Conservation (phyloP, 352 stramenopile species). For the Globisporangium lucens region DNA sequence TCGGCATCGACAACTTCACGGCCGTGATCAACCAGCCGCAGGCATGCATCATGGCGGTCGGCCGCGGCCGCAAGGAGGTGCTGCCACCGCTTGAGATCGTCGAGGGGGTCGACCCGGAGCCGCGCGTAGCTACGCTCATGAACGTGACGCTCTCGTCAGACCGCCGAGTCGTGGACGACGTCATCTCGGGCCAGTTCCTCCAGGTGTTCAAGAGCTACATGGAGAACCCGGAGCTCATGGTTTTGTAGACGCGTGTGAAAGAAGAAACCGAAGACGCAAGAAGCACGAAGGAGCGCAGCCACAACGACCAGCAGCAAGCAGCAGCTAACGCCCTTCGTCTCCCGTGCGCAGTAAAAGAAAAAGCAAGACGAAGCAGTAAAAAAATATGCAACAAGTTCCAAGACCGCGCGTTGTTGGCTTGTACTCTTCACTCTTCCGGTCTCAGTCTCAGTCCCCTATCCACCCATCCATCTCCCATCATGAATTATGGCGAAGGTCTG, state of each 20-base stretch:
- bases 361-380: too few species aligned
- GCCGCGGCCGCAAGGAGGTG: conserved; percentile 89
- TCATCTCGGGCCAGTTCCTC: conserved; percentile 95
- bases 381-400: too few species aligned
- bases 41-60: conserved; percentile 98
- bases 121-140: conserved; percentile 90
- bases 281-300: too few species aligned
- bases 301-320: too few species aligned
- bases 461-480: too few species aligned
- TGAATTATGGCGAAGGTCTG: too few species aligned
- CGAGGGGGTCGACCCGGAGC: conserved; percentile 69
- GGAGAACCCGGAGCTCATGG: conserved; percentile 91
- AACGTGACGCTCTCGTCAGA: conserved; percentile 96
- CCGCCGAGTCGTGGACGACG: conserved; percentile 96
- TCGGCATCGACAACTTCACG: conserved; percentile 97
- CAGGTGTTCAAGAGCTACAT: conserved; percentile 97
- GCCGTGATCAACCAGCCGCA: conserved; percentile 99
- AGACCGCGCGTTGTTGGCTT: too few species aligned
- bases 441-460: too few species aligned
- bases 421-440: too few species aligned
- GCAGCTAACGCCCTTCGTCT: too few species aligned
- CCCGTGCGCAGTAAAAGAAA: too few species aligned
- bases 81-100: conserved; percentile 46
- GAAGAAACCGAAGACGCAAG: too few species aligned
- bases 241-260: conserved; percentile 34